phyloP scores from a whole-genome alignment of 805 yeast genomes.

The Cyberlindnera nakhonratchasimensis region DNA sequence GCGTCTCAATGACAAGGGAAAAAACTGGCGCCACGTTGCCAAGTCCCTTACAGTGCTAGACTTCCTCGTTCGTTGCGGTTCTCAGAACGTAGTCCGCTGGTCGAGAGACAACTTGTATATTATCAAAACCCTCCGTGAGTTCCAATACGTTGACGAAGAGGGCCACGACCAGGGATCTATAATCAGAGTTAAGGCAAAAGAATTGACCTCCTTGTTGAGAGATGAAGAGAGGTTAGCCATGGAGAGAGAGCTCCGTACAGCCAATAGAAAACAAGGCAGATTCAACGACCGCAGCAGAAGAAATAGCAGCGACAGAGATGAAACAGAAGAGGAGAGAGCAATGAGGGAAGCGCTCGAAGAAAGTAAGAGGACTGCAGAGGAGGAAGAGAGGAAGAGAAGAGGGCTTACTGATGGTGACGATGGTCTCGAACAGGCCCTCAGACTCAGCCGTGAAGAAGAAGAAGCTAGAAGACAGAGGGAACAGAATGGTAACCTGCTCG shows the following conservation, averaged over 20 bases:
- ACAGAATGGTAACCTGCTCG: conserved; percentile 47
- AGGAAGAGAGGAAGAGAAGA: conserved; percentile 64
- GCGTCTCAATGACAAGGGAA: conserved; percentile 91
- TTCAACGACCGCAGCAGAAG: conserved; percentile 32
- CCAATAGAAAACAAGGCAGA: conserved; percentile 36
- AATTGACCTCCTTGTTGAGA: conserved; percentile 69
- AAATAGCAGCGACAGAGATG: conserved; percentile 23
- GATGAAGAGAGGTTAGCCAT: conserved; percentile 78
- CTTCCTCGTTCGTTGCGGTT: conserved; percentile 78
- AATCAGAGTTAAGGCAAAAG: conserved; percentile 86
- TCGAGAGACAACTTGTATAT: conserved; percentile 83
- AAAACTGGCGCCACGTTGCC: conserved; percentile 95
- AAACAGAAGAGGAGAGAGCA: conserved; percentile 64
- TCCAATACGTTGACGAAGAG: conserved; percentile 72
- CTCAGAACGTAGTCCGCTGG: conserved; percentile 90
- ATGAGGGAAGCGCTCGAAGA: conserved; percentile 77
- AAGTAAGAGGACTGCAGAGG: conserved; percentile 77
- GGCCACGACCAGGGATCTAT: conserved; percentile 86
- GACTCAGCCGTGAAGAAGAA: conserved; percentile 74
- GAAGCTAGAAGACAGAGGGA: conserved; percentile 52
- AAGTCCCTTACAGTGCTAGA: conserved; percentile 88
- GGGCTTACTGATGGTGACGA: conserved; percentile 37
- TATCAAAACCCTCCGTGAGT: conserved; percentile 87
- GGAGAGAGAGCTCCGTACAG: conserved; percentile 51
- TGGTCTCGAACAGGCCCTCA: conserved; percentile 65